Percentiles rank a stretch among this genome's conserved stretches.
Conservation (phyloP, 176 grass and related monocot genomes). For the Thalia dealbata region DNA sequence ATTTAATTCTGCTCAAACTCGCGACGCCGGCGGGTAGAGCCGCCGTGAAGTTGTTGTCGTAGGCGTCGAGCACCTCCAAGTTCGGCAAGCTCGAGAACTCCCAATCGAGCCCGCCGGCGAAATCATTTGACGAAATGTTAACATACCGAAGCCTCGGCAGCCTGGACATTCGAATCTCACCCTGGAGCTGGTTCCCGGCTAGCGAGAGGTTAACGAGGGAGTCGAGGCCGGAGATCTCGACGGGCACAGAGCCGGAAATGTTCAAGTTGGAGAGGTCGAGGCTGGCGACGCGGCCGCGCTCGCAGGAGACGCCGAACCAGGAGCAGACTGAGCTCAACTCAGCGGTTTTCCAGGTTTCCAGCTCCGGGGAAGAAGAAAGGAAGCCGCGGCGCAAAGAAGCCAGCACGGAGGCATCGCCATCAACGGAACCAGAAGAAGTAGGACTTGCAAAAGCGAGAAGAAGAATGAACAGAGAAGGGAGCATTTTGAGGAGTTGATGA, state of each 20-base stretch:
- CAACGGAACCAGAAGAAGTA: constrained; percentile 20
- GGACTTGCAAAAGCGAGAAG: constrained; percentile 6
- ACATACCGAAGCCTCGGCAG: constrained; percentile 42
- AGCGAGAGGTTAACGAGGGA: constrained; percentile 53
- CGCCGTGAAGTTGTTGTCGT: constrained; percentile 90
- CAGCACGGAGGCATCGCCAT: constrained; percentile 43
- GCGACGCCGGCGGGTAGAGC: constrained; percentile 42
- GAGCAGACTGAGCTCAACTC: constrained; percentile 55
- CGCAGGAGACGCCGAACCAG: constrained; percentile 65
- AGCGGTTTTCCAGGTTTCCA: constrained; percentile 41
- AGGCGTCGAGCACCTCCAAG: constrained; percentile 83
- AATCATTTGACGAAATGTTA: constrained; percentile 68
- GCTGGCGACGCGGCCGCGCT: constrained; percentile 39
- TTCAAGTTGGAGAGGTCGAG: constrained; percentile 69
- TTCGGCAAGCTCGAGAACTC: constrained; percentile 35
- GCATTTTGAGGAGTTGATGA: not conserved
- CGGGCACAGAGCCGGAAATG: constrained; percentile 38
- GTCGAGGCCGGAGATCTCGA: constrained; percentile 30
- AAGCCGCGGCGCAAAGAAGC: constrained; percentile 41
- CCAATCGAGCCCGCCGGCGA: constrained; percentile 59
- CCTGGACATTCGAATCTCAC: constrained; percentile 19
- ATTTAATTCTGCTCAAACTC: constrained; percentile 34
- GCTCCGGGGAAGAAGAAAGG: constrained; percentile 19
- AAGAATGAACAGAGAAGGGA: constrained; percentile 1
- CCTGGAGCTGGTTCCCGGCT: constrained; percentile 59